Percentiles rank a stretch among this genome's conserved stretches.
Conservation (phyloP, 2,329 filamentous ascomycete genomes). For the Scedosporium apiospermum region DNA sequence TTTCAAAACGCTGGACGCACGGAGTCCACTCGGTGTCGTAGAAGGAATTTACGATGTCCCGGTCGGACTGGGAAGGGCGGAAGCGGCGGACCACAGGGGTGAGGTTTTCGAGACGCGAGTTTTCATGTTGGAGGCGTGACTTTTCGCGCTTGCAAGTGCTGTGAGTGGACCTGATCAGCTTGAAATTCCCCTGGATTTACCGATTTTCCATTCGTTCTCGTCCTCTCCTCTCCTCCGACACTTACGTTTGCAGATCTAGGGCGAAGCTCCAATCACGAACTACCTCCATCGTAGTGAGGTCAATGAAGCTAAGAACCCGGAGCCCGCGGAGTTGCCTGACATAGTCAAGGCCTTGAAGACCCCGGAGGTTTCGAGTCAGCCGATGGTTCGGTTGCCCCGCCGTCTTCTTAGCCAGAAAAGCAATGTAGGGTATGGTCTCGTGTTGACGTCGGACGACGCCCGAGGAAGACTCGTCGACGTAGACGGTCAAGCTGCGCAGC, state of each 20-base stretch:
- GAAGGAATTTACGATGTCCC: not conserved
- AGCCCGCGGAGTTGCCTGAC: conserved; percentile 34
- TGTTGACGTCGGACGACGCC: conserved; percentile 25
- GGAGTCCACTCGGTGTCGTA: conserved; percentile 1
- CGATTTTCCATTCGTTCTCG: not conserved
- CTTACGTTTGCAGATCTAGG: conserved; percentile 10
- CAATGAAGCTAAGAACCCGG: conserved; percentile 28
- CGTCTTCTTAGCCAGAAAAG: conserved; percentile 20
- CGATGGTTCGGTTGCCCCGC: conserved; percentile 29
- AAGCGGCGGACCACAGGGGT: not conserved
- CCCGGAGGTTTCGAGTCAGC: conserved; percentile 24
- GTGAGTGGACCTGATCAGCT: not conserved
- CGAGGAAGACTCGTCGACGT: conserved; percentile 27
- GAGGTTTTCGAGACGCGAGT: not conserved
- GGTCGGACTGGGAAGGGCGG: not conserved
- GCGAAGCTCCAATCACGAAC: conserved; percentile 22
- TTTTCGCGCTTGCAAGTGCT: conserved; percentile 2
- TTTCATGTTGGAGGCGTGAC: not conserved
- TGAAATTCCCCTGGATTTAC: not conserved
- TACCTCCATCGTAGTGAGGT: conserved; percentile 18
- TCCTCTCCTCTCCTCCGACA: not conserved
- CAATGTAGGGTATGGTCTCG: conserved; percentile 18
- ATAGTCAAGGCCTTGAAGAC: conserved; percentile 34
- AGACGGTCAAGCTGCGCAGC: conserved; percentile 29
- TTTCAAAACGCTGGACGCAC: not conserved